Conservation (phyloP, 2,329 filamentous ascomycete species). For the Talaromyces sp. region DNA sequence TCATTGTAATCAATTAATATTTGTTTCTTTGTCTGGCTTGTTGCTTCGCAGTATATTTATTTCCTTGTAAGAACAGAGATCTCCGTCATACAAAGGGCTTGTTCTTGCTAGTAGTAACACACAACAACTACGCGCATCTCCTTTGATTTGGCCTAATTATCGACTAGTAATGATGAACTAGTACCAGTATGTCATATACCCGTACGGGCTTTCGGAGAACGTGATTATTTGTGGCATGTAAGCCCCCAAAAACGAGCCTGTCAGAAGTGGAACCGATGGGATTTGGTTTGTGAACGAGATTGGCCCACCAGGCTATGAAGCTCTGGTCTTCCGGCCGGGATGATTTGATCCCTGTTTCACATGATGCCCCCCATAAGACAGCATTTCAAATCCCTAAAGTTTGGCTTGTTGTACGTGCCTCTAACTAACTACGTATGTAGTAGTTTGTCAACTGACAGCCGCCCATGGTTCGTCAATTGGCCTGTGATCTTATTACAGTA, state of each 20-base stretch:
- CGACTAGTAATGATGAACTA: background rate
- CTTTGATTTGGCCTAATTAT: background rate
- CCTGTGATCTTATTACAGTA: background rate
- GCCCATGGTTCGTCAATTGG: background rate
- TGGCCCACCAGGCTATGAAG: conserved; percentile 2
- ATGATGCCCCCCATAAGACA: background rate
- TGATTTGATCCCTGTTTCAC: conserved; percentile 5
- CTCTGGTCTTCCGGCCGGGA: background rate
- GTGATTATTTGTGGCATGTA: background rate
- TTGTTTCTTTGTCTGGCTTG: background rate
- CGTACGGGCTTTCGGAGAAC: background rate
- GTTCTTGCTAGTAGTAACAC: background rate
- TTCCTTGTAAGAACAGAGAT: background rate
- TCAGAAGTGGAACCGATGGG: conserved; percentile 11
- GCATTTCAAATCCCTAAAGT: conserved; percentile 1
- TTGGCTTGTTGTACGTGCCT: background rate
- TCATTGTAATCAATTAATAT: background rate
- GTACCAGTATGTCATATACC: background rate
- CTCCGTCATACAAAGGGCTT: background rate
- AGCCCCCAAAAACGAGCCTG: conserved; percentile 11
- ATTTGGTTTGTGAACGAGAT: background rate
- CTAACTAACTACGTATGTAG: background rate
- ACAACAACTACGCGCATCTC: background rate
- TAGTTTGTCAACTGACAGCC: background rate
- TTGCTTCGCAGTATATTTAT: background rate